Percentiles rank a stretch among this genome's conserved stretches.
These are phyloP conservation scores for Fusarium kyushuense DNA, from an alignment of 2,329 filamentous ascomycete species.

Conservation along the genomic window DNA sequence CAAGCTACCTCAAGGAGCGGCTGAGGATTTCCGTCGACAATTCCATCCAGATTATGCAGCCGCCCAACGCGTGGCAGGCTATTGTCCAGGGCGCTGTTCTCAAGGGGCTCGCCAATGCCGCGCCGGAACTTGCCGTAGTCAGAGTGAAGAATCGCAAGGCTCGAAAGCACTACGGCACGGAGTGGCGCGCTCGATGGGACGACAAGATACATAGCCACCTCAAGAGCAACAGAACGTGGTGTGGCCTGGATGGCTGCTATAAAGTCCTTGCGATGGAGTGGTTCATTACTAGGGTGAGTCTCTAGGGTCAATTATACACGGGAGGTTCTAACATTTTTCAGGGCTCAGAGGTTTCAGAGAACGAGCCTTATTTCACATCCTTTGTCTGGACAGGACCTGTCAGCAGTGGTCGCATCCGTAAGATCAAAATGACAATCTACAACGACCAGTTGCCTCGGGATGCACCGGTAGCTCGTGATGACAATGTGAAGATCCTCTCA, in stretches of 20 bases:
- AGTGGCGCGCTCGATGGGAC: slow-evolving; percentile 51
- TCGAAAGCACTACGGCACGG: slow-evolving; percentile 59
- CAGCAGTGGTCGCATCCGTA: slow-evolving; percentile 50
- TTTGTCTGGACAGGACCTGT: slow-evolving; percentile 52
- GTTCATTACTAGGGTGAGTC: slow-evolving; percentile 56
- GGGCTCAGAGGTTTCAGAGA: slow-evolving; percentile 56
- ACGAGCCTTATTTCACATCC: slow-evolving; percentile 52
- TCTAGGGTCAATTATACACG: neutral
- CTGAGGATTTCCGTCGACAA: slow-evolving; percentile 52
- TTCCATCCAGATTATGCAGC: slow-evolving; percentile 58
- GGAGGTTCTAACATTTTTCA: slow-evolving; percentile 27
- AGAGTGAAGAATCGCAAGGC: slow-evolving; percentile 56
- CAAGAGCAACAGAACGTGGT: slow-evolving; percentile 52
- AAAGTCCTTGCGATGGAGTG: slow-evolving; percentile 58
- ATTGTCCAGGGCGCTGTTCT: slow-evolving; percentile 63
- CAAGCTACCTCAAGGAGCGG: slow-evolving; percentile 58
- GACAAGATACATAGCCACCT: slow-evolving; percentile 50
- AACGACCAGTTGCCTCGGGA: slow-evolving; percentile 49
- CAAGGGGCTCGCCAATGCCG: slow-evolving; percentile 58
- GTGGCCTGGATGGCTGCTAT: slow-evolving; percentile 53
- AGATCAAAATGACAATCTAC: slow-evolving; percentile 54
- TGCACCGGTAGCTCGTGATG: slow-evolving; percentile 54
- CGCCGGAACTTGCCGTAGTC: slow-evolving; percentile 53
- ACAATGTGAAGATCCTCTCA: slow-evolving; percentile 54
- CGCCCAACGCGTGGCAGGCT: slow-evolving; percentile 61